These are phyloP conservation scores for Heliosperma pusillum DNA, from an alignment of 148 eudicot genomes.

Conservation along the genomic window DNA sequence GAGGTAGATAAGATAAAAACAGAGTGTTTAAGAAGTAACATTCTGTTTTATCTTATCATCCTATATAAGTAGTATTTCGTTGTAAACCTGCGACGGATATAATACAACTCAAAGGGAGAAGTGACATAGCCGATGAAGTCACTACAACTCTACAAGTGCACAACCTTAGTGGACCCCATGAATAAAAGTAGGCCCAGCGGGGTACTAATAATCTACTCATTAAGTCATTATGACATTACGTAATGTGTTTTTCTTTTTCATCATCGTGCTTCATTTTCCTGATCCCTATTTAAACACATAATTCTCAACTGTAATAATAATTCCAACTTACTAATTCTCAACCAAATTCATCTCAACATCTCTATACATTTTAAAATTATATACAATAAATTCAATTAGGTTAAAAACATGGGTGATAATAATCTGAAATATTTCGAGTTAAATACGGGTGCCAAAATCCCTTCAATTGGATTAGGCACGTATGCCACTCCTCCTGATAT, in stretches of 20 bases:
- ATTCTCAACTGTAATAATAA: background rate
- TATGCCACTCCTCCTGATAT: slow-evolving; percentile 31
- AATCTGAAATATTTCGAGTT: slow-evolving; percentile 31
- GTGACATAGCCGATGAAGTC: background rate
- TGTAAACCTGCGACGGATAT: no score
- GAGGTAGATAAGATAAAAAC: no score
- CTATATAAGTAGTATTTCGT: background rate
- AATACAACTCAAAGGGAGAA: no score
- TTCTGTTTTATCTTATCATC: no score
- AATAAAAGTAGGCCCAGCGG: no score
- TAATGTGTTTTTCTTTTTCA: background rate
- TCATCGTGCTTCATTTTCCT: background rate
- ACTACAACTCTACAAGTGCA: no score
- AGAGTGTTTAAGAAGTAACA: no score
- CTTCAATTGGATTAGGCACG: slow-evolving; percentile 48
- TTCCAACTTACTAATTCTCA: background rate
- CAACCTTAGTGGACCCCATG: no score
- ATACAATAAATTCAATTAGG: background rate
- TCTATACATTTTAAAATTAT: background rate
- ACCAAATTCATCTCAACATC: background rate
- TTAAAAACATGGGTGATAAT: slow-evolving; percentile 11
- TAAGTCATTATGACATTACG: no score
- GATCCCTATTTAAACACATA: no score
- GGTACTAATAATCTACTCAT: no score
- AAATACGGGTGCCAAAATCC: slow-evolving; percentile 46